These are phyloP conservation scores for Pseudozyma flocculosa DNA, from an alignment of 1,284 basidiomycete species.

Conservation along the genomic window DNA sequence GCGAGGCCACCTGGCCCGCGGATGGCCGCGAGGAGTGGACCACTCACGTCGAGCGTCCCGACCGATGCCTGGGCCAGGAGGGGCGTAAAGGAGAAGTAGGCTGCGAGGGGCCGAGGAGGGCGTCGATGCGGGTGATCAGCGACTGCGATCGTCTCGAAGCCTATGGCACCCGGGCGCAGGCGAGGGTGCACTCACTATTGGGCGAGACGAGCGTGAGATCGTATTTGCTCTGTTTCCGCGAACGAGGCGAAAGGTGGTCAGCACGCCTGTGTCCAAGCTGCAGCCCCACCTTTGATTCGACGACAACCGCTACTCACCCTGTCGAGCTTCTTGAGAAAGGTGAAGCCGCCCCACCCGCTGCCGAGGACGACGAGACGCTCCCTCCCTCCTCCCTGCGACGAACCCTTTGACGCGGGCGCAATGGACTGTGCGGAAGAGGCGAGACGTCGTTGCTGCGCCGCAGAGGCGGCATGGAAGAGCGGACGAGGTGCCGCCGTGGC, in stretches of 20 bases:
- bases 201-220: constrained; percentile 21
- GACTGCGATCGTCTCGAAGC: too few relatives aligned
- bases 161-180: too few relatives aligned
- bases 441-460: too few relatives aligned
- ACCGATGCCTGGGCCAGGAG: constrained; percentile 58
- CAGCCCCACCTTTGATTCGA: too few relatives aligned
- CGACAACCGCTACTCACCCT: constrained; percentile 6
- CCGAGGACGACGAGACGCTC: constrained; percentile 76
- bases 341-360: constrained; percentile 80
- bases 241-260: not conserved
- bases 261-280: not conserved
- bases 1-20: too few relatives aligned
- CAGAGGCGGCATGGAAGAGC: too few relatives aligned
- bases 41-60: constrained; percentile 20
- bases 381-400: constrained; percentile 53
- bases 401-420: too few relatives aligned
- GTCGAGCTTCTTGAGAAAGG: constrained; percentile 29
- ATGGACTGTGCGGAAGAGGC: too few relatives aligned
- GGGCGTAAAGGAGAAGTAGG: constrained; percentile 36
- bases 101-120: too few relatives aligned
- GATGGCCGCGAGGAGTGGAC: too few relatives aligned
- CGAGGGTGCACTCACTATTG: constrained; percentile 55
- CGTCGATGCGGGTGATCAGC: too few relatives aligned
- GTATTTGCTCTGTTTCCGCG: constrained; percentile 3
- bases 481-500: too few relatives aligned